Evolutionary conservation across 192 early-diverging fungal species (phyloP).

Genomic region (Paraglomus occultum): DNA sequence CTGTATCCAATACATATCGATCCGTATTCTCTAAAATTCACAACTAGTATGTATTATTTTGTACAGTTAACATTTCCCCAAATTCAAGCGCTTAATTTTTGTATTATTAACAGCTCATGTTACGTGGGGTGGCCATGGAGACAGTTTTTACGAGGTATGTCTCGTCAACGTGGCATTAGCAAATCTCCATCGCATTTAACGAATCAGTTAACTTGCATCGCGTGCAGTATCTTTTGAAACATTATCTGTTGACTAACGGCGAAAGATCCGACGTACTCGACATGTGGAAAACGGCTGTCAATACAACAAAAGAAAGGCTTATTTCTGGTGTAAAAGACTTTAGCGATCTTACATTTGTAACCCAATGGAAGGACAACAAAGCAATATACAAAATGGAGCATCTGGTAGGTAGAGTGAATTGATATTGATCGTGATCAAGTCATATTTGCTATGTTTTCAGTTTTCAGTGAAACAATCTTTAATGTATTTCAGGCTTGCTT

Average conservation of each 20-base stretch:
- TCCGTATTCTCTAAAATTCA: conserved; percentile 47
- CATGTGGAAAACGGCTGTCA: conserved; percentile 2
- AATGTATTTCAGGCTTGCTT: too few relatives aligned
- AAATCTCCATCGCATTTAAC: background rate
- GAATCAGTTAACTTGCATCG: background rate
- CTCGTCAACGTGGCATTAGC: background rate
- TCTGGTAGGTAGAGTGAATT: too few relatives aligned
- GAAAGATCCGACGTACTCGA: background rate
- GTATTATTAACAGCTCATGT: conserved; percentile 38
- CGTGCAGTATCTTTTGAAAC: conserved; percentile 54
- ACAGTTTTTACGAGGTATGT: conserved; percentile 43
- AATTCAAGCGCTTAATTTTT: conserved; percentile 50
- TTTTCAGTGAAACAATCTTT: conserved; percentile 84
- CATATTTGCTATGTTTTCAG: conserved; percentile 32
- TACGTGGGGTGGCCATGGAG: conserved; percentile 43
- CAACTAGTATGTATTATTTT: conserved; percentile 58
- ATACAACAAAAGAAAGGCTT: conserved; percentile 1
- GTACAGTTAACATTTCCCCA: conserved; percentile 78
- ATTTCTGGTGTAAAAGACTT: too few relatives aligned
- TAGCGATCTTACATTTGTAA: too few relatives aligned
- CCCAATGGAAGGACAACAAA: too few relatives aligned
- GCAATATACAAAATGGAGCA: conserved; percentile 24
- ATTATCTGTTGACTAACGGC: conserved; percentile 42
- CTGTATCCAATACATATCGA: conserved; percentile 74
- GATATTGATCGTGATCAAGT: conserved; percentile 57